Evolutionary conservation across 768 basidiomycete species (phyloP).

Genomic region (Sutorius australiensis): DNA sequence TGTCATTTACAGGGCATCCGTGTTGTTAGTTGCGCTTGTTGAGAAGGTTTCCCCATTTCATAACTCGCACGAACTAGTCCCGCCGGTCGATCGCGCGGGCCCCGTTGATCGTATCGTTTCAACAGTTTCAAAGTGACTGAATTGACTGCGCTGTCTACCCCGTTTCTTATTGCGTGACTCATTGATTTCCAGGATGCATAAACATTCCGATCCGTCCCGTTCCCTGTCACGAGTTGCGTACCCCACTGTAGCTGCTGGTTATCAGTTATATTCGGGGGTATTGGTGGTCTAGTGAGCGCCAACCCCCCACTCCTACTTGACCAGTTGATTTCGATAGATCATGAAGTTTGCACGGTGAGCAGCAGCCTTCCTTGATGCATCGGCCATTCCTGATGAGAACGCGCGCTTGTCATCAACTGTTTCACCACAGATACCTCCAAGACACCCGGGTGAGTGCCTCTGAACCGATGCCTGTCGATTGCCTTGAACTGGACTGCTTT

Average conservation of each 20-base stretch:
- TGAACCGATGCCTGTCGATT: background rate
- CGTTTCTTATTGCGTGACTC: background rate
- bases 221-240: background rate
- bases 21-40: background rate
- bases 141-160: background rate
- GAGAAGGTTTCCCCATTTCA: slow-evolving; percentile 1
- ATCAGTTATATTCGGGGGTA: background rate
- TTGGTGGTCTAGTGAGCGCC: background rate
- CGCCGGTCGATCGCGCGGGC: background rate
- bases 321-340: background rate
- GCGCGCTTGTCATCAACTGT: background rate
- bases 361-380: background rate
- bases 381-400: background rate
- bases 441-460: slow-evolving; percentile 55
- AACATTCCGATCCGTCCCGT: slow-evolving; percentile 13
- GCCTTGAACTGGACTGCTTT: slow-evolving; percentile 3
- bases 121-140: slow-evolving; percentile 13
- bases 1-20: background rate
- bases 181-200: slow-evolving; percentile 5
- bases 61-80: background rate
- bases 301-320: background rate
- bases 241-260: background rate
- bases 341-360: slow-evolving; percentile 64
- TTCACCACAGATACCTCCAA: slow-evolving; percentile 53
- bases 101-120: slow-evolving; percentile 7